phyloP scores from a whole-genome alignment of 495 filamentous ascomycete species.

The Cercophora samala region DNA sequence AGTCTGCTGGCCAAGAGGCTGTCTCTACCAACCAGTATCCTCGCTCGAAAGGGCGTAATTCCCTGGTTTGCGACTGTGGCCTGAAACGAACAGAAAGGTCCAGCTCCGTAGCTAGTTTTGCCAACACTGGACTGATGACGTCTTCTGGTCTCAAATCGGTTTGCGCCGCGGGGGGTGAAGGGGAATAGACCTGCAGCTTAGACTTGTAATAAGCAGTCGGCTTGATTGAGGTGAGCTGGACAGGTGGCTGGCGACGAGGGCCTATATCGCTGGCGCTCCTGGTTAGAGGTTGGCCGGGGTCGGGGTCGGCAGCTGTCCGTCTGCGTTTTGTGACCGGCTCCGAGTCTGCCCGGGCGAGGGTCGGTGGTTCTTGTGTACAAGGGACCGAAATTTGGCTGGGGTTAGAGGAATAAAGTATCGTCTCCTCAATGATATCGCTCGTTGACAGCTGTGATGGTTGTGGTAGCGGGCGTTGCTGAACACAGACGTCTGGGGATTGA shows the following conservation, averaged over 20 bases:
- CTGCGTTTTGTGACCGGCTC: constrained; percentile 36
- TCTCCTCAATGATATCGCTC: constrained; percentile 8
- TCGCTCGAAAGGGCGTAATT: constrained; percentile 55
- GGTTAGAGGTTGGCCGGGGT: constrained; percentile 16
- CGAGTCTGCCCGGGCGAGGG: constrained; percentile 33
- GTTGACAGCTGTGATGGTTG: background rate
- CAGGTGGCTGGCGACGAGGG: constrained; percentile 17
- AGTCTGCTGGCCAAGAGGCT: constrained; percentile 38
- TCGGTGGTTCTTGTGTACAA: background rate
- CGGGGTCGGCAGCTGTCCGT: constrained; percentile 13
- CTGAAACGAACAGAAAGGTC: constrained; percentile 48
- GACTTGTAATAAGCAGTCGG: constrained; percentile 7
- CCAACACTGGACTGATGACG: constrained; percentile 52
- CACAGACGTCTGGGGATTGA: constrained; percentile 15
- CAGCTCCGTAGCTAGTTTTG: constrained; percentile 51
- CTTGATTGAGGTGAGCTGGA: background rate
- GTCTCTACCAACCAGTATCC: constrained; percentile 66
- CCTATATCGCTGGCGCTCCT: constrained; percentile 42
- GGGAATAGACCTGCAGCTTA: constrained; percentile 38
- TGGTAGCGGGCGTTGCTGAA: constrained; percentile 7
- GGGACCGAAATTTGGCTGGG: constrained; percentile 4
- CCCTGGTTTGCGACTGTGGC: constrained; percentile 50
- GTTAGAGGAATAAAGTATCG: constrained; percentile 27
- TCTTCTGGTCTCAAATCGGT: constrained; percentile 22
- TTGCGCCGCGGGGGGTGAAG: constrained; percentile 30